Base-by-base conservation (phyloP, 2,329 filamentous ascomycete genomes). In the Nothomitra cinnamomea region DNA sequence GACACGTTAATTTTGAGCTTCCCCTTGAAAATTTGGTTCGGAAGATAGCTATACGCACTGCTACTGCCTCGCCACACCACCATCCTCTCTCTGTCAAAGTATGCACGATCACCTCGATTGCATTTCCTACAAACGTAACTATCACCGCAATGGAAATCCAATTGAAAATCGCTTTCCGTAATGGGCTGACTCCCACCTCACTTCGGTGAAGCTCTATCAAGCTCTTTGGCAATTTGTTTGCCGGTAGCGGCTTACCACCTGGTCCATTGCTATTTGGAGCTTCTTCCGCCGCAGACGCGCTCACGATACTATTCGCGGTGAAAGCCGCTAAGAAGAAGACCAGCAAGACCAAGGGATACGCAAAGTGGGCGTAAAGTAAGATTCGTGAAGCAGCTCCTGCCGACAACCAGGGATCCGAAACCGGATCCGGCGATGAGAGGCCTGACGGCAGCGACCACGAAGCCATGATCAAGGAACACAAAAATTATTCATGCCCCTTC, bases 231-330 rank as follows among this genome's bases (percentile, higher is more conserved):
- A 71, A 61, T 66, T 69, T 66, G 68, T 71, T 59, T 66, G 80
- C 84, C 56, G 87, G 88, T 53, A 95, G 72, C 35, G 87, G 87
- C 66, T 94, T 89, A 59, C 89, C 90, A 54, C 87, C 89, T 1
- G 89, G 88, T n/a, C 89, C 89, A 53, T 75, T 80, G 58, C 77
- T 67, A 32, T 67, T 72, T 21, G 72, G 75, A 71, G 69, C 59
- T 69, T 70, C 58, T 65, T 73, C 59, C 67, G 67, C 48, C 19
- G 13, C 25, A 49, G 35, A 36, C 40, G 76, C 72, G 19, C 72
- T 70, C 56, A 74, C 62, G 57, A 85, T 74, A 60, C 79, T 81
- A 64, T 76, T 77, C 59, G 70, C 63, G 54, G 81, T 73, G 62
- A 85, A 83, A 57, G 75, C 73, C 56, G 71, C 65, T 50, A 83